Conservation (phyloP, 495 filamentous ascomycete species). For the Aspergillus sparsus region DNA sequence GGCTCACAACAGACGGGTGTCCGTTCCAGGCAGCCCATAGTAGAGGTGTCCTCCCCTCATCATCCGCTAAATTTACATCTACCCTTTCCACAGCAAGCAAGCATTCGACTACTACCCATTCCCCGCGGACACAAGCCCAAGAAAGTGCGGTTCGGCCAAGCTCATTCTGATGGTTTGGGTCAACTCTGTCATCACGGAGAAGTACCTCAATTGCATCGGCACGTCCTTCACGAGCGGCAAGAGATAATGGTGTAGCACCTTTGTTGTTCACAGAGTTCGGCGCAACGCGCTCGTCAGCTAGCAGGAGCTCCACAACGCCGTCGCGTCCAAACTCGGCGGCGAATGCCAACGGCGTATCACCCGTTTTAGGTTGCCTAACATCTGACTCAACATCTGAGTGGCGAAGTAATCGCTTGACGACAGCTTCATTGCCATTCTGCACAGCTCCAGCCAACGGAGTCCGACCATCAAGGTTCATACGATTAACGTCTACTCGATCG, state of each 20-base stretch:
- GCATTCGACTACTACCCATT: neutral
- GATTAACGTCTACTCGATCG: constrained; percentile 4
- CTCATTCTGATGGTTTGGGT: neutral
- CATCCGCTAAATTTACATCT: constrained; percentile 5
- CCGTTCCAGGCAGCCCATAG: constrained; percentile 10
- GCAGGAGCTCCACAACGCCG: neutral
- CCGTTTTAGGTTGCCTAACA: neutral
- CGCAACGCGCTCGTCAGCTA: neutral
- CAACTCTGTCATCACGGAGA: constrained; percentile 3
- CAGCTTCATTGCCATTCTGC: neutral
- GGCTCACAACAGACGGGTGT: constrained; percentile 1
- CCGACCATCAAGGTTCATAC: constrained; percentile 1
- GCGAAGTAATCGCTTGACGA: constrained; percentile 1
- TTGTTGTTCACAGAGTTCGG: neutral
- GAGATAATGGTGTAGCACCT: constrained; percentile 5
- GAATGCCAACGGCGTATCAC: constrained; percentile 5
- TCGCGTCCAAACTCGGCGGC: constrained; percentile 10
- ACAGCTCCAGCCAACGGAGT: constrained; percentile 4
- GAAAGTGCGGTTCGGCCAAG: constrained; percentile 9
- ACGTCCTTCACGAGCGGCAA: constrained; percentile 6
- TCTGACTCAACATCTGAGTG: constrained; percentile 1
- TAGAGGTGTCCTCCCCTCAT: constrained; percentile 8
- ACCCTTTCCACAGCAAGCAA: constrained; percentile 5
- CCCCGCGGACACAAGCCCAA: constrained; percentile 5
- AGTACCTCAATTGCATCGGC: constrained; percentile 3